phyloP scores from a whole-genome alignment of 306 rosid species.

The Neltuma alba region DNA sequence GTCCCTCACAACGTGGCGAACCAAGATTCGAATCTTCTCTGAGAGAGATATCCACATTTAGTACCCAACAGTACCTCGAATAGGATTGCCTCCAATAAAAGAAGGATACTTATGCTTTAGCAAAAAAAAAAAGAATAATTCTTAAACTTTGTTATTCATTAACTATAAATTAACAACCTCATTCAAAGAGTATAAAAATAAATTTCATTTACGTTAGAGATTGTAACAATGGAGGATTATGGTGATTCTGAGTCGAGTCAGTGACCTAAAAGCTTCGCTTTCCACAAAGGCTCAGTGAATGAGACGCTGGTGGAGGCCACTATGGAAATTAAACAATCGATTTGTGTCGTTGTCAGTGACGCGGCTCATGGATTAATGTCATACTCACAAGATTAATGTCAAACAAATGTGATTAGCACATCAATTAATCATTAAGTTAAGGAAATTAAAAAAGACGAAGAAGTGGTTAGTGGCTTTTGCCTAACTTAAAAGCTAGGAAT shows the following conservation, averaged over 20 bases:
- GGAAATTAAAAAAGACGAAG: not conserved
- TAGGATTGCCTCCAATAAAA: too few relatives aligned
- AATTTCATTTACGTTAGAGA: too few relatives aligned
- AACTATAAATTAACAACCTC: too few relatives aligned
- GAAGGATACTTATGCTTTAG: too few relatives aligned
- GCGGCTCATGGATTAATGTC: not conserved
- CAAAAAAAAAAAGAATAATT: too few relatives aligned
- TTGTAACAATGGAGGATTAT: not conserved
- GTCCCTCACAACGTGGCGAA: too few relatives aligned
- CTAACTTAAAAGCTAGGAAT: not conserved
- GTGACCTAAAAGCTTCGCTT: not conserved
- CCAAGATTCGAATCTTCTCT: too few relatives aligned
- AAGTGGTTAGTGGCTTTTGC: conserved; percentile 35
- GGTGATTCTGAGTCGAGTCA: not conserved
- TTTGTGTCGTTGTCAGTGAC: conserved; percentile 23
- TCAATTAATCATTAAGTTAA: not conserved
- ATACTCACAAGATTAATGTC: conserved; percentile 7
- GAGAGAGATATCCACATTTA: too few relatives aligned
- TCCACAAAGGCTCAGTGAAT: not conserved
- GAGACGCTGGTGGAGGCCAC: conserved; percentile 19
- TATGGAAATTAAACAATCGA: not conserved
- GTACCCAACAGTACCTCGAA: too few relatives aligned
- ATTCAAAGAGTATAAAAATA: not conserved
- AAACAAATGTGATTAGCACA: not conserved
- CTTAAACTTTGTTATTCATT: too few relatives aligned